Conservation (phyloP, 164 flowering plant species). For the Sedum album region DNA sequence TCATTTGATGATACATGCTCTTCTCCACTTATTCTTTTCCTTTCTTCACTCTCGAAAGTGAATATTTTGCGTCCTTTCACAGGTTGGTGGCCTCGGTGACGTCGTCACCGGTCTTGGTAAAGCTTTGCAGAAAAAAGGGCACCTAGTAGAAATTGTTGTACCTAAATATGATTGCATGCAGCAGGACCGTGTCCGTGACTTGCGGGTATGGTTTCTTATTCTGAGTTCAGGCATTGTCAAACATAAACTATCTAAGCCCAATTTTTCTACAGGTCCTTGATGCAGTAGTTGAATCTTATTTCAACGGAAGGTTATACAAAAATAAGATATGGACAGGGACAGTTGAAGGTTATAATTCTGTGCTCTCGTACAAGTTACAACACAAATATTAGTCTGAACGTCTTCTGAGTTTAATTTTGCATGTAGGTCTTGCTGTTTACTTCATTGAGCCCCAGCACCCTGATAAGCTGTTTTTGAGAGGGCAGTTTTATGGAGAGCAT, state of each 20-base stretch:
- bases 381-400: constrained; percentile 15
- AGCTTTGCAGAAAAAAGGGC: constrained; percentile 89
- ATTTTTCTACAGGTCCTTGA: constrained; percentile 57
- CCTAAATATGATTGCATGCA: constrained; percentile 96
- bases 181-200: constrained; percentile 48
- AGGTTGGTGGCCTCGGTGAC: constrained; percentile 99
- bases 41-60: not conserved
- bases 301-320: constrained; percentile 64
- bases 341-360: constrained; percentile 53
- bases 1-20: not conserved
- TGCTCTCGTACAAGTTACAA: constrained; percentile 17
- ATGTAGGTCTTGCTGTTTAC: constrained; percentile 90
- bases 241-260: not conserved
- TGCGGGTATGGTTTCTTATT: constrained; percentile 48
- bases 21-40: not conserved
- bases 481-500: constrained; percentile 82
- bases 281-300: constrained; percentile 64
- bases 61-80: constrained; percentile 8
- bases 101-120: constrained; percentile 92
- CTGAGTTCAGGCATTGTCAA: not conserved
- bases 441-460: constrained; percentile 97
- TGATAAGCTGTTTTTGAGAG: constrained; percentile 78
- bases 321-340: constrained; percentile 93
- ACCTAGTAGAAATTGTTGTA: constrained; percentile 84
- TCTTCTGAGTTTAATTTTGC: constrained; percentile 3